Evolutionary conservation across 345 rosid species (phyloP).

Genomic region (Linum lewisii): DNA sequence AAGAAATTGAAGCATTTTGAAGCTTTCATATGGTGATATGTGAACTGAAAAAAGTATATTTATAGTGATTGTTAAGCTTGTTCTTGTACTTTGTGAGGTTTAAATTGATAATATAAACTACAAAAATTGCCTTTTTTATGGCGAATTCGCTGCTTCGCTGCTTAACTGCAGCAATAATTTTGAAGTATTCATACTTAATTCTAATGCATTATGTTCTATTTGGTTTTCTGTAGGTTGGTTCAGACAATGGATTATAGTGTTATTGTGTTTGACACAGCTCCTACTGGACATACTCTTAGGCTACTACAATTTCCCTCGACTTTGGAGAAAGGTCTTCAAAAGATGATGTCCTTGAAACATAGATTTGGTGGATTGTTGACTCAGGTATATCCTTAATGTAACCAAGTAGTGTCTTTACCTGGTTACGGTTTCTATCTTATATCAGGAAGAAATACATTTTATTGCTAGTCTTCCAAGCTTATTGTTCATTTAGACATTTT

Average conservation of each 20-base stretch:
- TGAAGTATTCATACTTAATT: background rate
- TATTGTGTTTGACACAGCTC: conserved; percentile 96
- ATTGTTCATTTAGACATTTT: too few species aligned
- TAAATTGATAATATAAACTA: too few species aligned
- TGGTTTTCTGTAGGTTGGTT: conserved; percentile 54
- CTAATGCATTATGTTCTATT: background rate
- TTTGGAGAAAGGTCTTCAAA: conserved; percentile 85
- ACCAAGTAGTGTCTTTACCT: background rate
- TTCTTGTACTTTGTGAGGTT: too few species aligned
- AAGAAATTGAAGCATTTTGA: too few species aligned
- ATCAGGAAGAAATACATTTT: too few species aligned
- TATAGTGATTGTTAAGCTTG: background rate
- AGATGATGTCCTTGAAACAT: conserved; percentile 82
- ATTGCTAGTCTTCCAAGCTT: too few species aligned
- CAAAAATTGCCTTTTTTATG: background rate
- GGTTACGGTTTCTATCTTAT: background rate
- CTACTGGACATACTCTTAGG: conserved; percentile 96
- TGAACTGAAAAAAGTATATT: background rate
- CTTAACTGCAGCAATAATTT: background rate
- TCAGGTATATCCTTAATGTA: conserved; percentile 43
- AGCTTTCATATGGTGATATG: background rate
- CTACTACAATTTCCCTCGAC: conserved; percentile 91
- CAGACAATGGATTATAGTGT: conserved; percentile 97
- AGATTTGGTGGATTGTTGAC: conserved; percentile 85
- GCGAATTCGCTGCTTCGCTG: background rate